These are phyloP conservation scores for Phialophora tarda DNA, from an alignment of 2,329 filamentous ascomycete species.

Conservation along the genomic window DNA sequence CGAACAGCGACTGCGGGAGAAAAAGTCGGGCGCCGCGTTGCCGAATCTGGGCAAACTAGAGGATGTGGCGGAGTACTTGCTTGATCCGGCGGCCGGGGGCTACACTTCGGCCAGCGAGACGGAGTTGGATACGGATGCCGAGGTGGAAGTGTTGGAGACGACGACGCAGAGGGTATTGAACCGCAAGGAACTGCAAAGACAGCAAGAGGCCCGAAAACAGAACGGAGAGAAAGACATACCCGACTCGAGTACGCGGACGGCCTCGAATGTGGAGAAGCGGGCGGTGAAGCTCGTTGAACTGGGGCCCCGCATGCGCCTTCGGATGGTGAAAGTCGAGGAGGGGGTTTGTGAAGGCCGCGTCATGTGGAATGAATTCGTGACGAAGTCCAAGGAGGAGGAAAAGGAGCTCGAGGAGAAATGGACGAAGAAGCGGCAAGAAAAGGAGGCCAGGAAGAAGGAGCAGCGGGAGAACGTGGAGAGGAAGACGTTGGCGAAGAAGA, in stretches of 20 bases:
- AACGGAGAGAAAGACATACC: slow-evolving; percentile 46
- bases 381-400: slow-evolving; percentile 79
- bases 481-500: slow-evolving; percentile 72
- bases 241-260: slow-evolving; percentile 25
- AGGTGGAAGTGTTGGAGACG: slow-evolving; percentile 78
- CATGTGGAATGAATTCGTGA: slow-evolving; percentile 96
- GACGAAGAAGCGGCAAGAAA: slow-evolving; percentile 77
- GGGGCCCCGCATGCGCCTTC: slow-evolving; percentile 84
- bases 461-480: slow-evolving; percentile 90
- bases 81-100: slow-evolving; percentile 76
- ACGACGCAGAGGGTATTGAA: slow-evolving; percentile 60
- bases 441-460: slow-evolving; percentile 77
- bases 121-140: slow-evolving; percentile 90
- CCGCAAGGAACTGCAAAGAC: slow-evolving; percentile 57
- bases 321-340: slow-evolving; percentile 95
- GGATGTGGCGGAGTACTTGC: slow-evolving; percentile 93
- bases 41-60: slow-evolving; percentile 90
- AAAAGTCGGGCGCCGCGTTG: slow-evolving; percentile 63
- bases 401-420: slow-evolving; percentile 81
- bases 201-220: slow-evolving; percentile 40
- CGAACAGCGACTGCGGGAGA: slow-evolving; percentile 73
- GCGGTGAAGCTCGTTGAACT: slow-evolving; percentile 92
- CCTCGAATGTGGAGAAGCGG: slow-evolving; percentile 71
- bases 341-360: slow-evolving; percentile 86
- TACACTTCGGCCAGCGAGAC: slow-evolving; percentile 94